Evolutionary conservation across 257 asterid species (phyloP), one percentile per base, ranked within the genome.

Genomic region (Eustoma russellianum): DNA sequence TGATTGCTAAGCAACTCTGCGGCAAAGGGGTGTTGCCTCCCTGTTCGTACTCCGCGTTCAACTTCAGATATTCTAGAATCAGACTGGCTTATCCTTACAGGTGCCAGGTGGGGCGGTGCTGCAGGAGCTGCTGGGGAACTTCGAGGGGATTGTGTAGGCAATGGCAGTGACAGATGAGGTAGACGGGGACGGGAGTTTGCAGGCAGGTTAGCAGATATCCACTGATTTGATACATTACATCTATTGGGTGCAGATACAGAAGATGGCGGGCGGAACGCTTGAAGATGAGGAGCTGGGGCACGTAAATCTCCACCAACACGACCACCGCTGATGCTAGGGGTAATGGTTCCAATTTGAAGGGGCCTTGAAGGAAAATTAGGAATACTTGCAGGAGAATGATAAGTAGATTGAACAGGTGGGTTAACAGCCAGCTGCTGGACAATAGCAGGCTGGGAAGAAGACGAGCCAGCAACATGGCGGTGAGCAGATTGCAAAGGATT

Each of bases 321-420:
- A 45, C 71, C 62, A 70, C 70, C 68, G 50, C 66, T 49, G 1
- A 53, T 48, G 10, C 61, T 47, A 62, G 77, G 82, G 41, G 77
- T 71, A 35, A 83, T 60, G 62, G 84, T 66, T 48, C 75, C 47
- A 48, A 89, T 81, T 67, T 58, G 64, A 9, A 35, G 41, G 41
- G 41, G 41, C 9, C 79, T 94, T 5, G 95, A 88, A 52, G 85
- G 73, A 50, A 79, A 52, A 79, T 66, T 35, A 77, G 33, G 34
- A 77, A 18, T 50, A 41, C 18, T 57, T 35, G 41, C 9, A 34
- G 41, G 41, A 35, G 41, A 35, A 35, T 9, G 41, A 35, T 6
- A 77, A 63, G 51, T 15, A 48, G 48, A 38, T 47, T 63, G 81
- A 33, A 62, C 40, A 45, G 68, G 48, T 41, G 61, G 68, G 41